Conservation (phyloP, 768 basidiomycete genomes). For the Tricholomella constricta region DNA sequence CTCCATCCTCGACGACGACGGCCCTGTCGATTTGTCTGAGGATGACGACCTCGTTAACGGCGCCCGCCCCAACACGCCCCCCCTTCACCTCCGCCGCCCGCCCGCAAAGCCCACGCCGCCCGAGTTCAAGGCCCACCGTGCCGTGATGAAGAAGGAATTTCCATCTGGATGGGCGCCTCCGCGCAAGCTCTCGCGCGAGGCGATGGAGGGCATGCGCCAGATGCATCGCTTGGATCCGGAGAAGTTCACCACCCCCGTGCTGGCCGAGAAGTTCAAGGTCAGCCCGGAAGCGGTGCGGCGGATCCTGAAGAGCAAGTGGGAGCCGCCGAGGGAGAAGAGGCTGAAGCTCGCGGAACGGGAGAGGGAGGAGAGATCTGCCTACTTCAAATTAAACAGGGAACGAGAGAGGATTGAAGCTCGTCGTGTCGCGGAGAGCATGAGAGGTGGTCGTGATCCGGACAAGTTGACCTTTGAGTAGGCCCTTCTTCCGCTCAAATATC, state of each 20-base stretch:
- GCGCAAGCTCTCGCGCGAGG: conserved; percentile 77
- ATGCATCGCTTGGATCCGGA: conserved; percentile 65
- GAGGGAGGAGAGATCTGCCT: conserved; percentile 43
- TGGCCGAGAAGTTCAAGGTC: conserved; percentile 79
- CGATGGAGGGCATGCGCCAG: conserved; percentile 78
- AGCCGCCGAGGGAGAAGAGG: conserved; percentile 56
- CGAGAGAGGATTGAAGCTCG: conserved; percentile 46
- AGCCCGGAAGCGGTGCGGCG: conserved; percentile 80
- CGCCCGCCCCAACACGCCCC: conserved; percentile 34
- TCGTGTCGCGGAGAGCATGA: conserved; percentile 28
- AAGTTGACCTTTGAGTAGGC: conserved; percentile 43
- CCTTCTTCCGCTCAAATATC: conserved; percentile 14
- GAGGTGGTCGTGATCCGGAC: conserved; percentile 23
- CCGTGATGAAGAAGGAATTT: conserved; percentile 52
- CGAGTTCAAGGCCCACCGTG: conserved; percentile 52
- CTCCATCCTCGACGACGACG: conserved; percentile 50
- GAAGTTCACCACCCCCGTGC: conserved; percentile 62
- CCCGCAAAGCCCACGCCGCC: conserved; percentile 45
- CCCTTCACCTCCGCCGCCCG: conserved; percentile 40
- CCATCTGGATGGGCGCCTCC: conserved; percentile 78
- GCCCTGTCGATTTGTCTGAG: conserved; percentile 50
- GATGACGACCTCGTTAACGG: conserved; percentile 53
- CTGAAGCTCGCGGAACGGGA: conserved; percentile 52
- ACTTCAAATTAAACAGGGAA: conserved; percentile 37
- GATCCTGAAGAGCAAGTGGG: conserved; percentile 77